Evolutionary conservation across 164 flowering plant genomes (phyloP).

Genomic region (Annona cherimola): DNA sequence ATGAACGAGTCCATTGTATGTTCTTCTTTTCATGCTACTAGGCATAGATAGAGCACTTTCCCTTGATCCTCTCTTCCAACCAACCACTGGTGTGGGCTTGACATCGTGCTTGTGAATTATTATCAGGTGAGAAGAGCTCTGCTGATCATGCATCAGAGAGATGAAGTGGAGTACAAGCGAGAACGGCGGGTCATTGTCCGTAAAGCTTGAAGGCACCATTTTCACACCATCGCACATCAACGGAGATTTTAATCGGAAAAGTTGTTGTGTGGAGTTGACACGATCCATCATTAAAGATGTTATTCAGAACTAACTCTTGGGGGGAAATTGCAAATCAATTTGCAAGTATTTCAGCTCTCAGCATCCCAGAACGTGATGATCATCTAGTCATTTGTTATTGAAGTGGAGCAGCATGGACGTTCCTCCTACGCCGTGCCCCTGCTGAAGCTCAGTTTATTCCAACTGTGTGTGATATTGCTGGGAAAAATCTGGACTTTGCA

Average conservation of each 20-base stretch:
- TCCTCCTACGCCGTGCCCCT: too few species aligned
- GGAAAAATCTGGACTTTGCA: too few species aligned
- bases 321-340: too few species aligned
- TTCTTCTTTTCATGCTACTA: background rate
- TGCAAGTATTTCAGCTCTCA: too few species aligned
- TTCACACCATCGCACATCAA: background rate
- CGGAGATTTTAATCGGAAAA: background rate
- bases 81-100: background rate
- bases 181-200: slow-evolving; percentile 79
- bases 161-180: slow-evolving; percentile 92
- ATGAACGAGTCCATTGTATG: slow-evolving; percentile 90
- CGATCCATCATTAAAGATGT: too few species aligned
- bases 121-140: slow-evolving; percentile 90
- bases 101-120: background rate
- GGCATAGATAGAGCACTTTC: background rate
- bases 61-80: background rate
- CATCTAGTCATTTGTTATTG: too few species aligned
- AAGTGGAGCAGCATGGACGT: too few species aligned
- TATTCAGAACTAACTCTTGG: too few species aligned
- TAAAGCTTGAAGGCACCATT: slow-evolving; percentile 38
- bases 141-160: slow-evolving; percentile 91
- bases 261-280: background rate
- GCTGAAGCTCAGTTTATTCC: too few species aligned
- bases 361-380: too few species aligned
- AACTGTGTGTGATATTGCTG: too few species aligned